These are phyloP conservation scores for Fonsecaea pugnacius DNA, from an alignment of 2,329 filamentous ascomycete species.

Conservation along the genomic window DNA sequence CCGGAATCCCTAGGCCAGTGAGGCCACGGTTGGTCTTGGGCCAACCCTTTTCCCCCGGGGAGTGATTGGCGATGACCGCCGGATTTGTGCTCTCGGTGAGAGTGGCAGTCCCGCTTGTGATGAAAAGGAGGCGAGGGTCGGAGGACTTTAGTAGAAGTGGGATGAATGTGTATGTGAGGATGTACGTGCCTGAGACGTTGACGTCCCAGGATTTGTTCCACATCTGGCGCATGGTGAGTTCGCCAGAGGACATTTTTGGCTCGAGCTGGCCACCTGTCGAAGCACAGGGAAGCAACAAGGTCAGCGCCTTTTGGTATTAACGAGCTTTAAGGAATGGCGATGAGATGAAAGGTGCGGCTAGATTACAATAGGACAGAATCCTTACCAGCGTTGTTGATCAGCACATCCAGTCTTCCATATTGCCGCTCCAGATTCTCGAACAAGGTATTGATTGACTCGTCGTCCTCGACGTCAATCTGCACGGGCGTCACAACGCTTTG, in stretches of 20 bases:
- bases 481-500: conserved; percentile 47
- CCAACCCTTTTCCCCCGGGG: conserved; percentile 46
- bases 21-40: conserved; percentile 44
- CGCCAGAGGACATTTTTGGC: conserved; percentile 38
- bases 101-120: conserved; percentile 51
- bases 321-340: background rate
- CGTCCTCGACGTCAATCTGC: conserved; percentile 59
- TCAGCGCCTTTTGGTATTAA: background rate
- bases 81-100: conserved; percentile 40
- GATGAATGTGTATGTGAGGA: conserved; percentile 55
- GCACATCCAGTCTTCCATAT: conserved; percentile 28
- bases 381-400: conserved; percentile 35
- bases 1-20: conserved; percentile 26
- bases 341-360: background rate
- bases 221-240: conserved; percentile 45
- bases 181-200: conserved; percentile 57
- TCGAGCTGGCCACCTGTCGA: conserved; percentile 40
- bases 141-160: conserved; percentile 55
- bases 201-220: conserved; percentile 56
- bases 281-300: background rate
- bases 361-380: background rate
- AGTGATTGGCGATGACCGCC: conserved; percentile 51
- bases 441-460: conserved; percentile 57
- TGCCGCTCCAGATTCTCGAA: conserved; percentile 47
- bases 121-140: conserved; percentile 56